A percentile compares a stretch with the other conserved stretches of the same genome.
These are phyloP conservation scores for Colletotrichum sp. DNA, from an alignment of 2,329 filamentous ascomycete genomes.

Conservation along the genomic window DNA sequence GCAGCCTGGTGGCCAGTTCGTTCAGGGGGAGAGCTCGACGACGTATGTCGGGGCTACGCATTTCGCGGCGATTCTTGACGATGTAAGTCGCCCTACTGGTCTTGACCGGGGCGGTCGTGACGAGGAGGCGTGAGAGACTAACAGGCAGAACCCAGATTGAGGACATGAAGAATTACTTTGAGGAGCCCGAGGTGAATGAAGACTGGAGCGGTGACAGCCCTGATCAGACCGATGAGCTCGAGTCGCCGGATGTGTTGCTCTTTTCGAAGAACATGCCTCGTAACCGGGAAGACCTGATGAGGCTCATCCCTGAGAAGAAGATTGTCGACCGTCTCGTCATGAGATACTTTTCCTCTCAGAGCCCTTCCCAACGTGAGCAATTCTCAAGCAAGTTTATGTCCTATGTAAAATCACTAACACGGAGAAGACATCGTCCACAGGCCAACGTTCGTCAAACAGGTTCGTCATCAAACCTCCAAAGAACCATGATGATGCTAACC, in stretches of 20 bases:
- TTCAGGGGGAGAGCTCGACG: slow-evolving; percentile 45
- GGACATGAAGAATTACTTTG: slow-evolving; percentile 63
- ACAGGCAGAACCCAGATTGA: slow-evolving; percentile 50
- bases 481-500: not conserved
- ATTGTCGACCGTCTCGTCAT: slow-evolving; percentile 56
- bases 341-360: slow-evolving; percentile 58
- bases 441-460: slow-evolving; percentile 53
- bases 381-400: not conserved
- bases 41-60: slow-evolving; percentile 65
- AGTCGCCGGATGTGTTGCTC: slow-evolving; percentile 48
- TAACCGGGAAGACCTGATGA: slow-evolving; percentile 51
- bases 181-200: slow-evolving; percentile 43
- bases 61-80: slow-evolving; percentile 64
- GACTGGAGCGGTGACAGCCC: slow-evolving; percentile 33
- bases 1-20: slow-evolving; percentile 43
- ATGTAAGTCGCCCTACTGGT: slow-evolving; percentile 44
- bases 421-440: slow-evolving; percentile 55
- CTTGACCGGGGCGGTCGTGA: not conserved
- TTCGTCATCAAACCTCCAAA: slow-evolving; percentile 20
- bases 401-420: slow-evolving; percentile 18
- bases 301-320: slow-evolving; percentile 48
- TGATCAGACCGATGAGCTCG: slow-evolving; percentile 36
- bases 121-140: not conserved
- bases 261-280: slow-evolving; percentile 40
- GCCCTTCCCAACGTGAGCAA: slow-evolving; percentile 53